Evolutionary conservation across 129 eudicot genomes (phyloP).

Genomic region (Pulicaria dysenterica): DNA sequence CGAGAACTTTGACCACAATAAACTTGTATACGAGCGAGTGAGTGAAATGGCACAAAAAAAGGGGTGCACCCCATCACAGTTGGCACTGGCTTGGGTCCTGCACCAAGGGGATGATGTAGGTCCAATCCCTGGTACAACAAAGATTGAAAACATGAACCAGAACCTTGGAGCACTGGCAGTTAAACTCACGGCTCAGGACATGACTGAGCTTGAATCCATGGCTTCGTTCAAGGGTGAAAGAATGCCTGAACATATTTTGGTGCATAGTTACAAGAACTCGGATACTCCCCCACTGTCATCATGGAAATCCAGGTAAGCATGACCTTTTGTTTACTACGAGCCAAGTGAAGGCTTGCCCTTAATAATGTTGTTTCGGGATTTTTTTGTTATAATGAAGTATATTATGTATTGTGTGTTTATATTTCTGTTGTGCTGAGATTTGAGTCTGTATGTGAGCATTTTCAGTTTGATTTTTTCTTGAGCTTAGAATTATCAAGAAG

Average conservation of each 20-base stretch:
- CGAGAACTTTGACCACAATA: slow-evolving; percentile 54
- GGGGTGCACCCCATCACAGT: slow-evolving; percentile 51
- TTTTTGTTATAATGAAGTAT: slow-evolving; percentile 3
- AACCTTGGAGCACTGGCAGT: slow-evolving; percentile 49
- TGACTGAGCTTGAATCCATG: slow-evolving; percentile 46
- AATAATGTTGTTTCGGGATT: not conserved
- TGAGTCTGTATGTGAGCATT: too few relatives aligned
- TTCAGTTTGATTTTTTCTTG: too few relatives aligned
- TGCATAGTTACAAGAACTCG: slow-evolving; percentile 18
- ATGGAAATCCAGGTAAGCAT: slow-evolving; percentile 21
- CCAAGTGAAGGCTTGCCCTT: slow-evolving; percentile 8
- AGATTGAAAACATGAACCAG: slow-evolving; percentile 46
- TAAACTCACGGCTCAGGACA: slow-evolving; percentile 43
- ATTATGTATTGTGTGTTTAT: too few relatives aligned
- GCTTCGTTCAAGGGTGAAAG: slow-evolving; percentile 45
- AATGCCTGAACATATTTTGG: slow-evolving; percentile 40
- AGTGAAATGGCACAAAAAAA: slow-evolving; percentile 45
- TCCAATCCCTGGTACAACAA: slow-evolving; percentile 56
- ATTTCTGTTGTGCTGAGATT: too few relatives aligned
- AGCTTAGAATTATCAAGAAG: too few relatives aligned
- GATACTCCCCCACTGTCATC: slow-evolving; percentile 36
- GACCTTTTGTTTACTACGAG: slow-evolving; percentile 9
- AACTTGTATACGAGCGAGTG: slow-evolving; percentile 30
- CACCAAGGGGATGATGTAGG: slow-evolving; percentile 55
- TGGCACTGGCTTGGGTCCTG: slow-evolving; percentile 64